Evolutionary conservation across 768 basidiomycete genomes (phyloP), one percentile per base, ranked within the genome.

Genomic region (Saitozyma podzolica): DNA sequence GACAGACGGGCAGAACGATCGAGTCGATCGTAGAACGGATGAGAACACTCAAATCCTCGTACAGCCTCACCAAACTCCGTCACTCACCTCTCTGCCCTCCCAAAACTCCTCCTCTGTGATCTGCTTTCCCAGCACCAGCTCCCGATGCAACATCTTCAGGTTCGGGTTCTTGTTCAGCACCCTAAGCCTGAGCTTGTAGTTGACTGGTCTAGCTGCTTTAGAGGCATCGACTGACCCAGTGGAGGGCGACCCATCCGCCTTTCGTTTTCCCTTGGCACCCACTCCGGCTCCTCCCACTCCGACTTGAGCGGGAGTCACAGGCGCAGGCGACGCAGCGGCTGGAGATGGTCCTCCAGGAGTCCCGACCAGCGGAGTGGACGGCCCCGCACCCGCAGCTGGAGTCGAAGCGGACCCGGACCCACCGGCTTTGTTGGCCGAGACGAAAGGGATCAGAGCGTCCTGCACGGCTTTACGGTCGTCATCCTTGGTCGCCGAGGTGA

Each of bases 31-130:
- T 29, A 29, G 29, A 29, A 29, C 29, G 29, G 5, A 29, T 29
- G 29, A 29, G 29, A 5, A 29, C 29, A 29, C 29, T 6, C 13
- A 13, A 16, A 43, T 20, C 54, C 8, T 47, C 19, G 47, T 49
- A 19, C n/a, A 43, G 8, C 50, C 51, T 40, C 50, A 59, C 8
- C 13, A 5, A n/a, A 4, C 14, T 16, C 10, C 7, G 6, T 61
- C 29, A 63, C 78, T 59, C 75, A 96, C 92, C 85, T 96, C 90
- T 74, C 96, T 84, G 40, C 92, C 92, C 64, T 93, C 92, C 96
- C 96, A 98, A 78, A 98, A 99, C 68, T 99, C 96, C 0, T 86
- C 85, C 79, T 98, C 94, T 1, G 88, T 89, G 40, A 99, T 89
- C 42, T 76, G 74, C 54, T 70, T 71, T 1, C 65, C 73, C 9